These are phyloP conservation scores for Gossypium mustelinum DNA, from an alignment of 345 rosid genomes.

Conservation along the genomic window DNA sequence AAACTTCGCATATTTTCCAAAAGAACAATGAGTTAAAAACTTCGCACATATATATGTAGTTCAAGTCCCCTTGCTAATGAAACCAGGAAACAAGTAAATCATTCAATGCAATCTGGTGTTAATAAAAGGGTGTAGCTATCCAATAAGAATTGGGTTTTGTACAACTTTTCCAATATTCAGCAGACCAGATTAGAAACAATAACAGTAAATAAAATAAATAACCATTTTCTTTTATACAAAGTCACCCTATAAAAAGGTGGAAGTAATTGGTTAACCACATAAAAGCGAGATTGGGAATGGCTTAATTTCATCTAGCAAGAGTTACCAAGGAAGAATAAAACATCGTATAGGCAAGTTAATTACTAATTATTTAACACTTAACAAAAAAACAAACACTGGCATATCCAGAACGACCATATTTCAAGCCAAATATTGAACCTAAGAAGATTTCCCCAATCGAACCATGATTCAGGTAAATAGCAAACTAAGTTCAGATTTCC, in stretches of 20 bases:
- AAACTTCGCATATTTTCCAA: neutral
- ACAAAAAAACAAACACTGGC: too few species aligned
- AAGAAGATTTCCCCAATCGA: neutral
- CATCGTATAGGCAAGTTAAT: too few species aligned
- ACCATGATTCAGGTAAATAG: neutral
- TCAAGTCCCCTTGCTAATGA: neutral
- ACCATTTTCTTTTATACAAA: neutral
- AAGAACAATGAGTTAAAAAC: neutral
- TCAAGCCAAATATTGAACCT: neutral
- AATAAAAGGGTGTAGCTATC: neutral
- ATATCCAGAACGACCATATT: neutral
- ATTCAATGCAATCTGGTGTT: neutral
- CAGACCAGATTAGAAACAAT: neutral
- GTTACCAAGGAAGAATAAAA: neutral
- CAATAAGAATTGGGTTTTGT: neutral
- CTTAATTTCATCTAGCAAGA: neutral
- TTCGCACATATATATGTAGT: too few species aligned
- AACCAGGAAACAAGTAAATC: neutral
- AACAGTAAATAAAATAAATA: neutral
- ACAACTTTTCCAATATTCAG: neutral
- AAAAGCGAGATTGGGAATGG: neutral
- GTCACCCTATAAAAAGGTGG: neutral
- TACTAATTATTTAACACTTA: too few species aligned
- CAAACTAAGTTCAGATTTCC: neutral
- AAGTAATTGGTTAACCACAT: neutral